Conservation (phyloP, 441 rosid genomes). For the Lepidium campestre region DNA sequence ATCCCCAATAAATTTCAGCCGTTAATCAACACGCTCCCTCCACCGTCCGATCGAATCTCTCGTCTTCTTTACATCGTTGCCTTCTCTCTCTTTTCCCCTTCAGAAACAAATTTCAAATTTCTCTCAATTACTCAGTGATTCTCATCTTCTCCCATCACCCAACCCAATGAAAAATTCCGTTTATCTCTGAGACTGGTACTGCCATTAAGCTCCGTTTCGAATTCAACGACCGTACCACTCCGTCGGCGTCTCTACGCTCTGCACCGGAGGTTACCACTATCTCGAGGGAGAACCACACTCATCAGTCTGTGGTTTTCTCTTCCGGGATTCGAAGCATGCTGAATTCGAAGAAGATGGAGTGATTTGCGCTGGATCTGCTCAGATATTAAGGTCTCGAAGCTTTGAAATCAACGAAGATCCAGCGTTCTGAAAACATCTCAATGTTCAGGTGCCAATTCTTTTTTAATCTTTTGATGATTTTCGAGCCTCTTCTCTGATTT, state of each 20-base stretch:
- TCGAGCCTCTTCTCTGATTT: background rate
- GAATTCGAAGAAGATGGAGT: conserved; percentile 35
- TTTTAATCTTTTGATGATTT: background rate
- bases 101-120: conserved; percentile 24
- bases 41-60: conserved; percentile 41
- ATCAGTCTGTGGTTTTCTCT: conserved; percentile 23
- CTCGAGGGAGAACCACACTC: conserved; percentile 30
- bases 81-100: conserved; percentile 16
- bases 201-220: conserved; percentile 84
- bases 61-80: background rate
- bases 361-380: conserved; percentile 20
- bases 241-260: conserved; percentile 42
- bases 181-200: conserved; percentile 74
- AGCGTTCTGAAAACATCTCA: conserved; percentile 91
- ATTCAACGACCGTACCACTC: conserved; percentile 47
- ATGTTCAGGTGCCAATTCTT: conserved; percentile 70
- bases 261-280: conserved; percentile 46
- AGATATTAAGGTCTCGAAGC: conserved; percentile 37
- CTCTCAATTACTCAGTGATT: background rate
- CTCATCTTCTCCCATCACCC: background rate
- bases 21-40: conserved; percentile 30
- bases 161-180: conserved; percentile 45
- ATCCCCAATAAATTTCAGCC: conserved; percentile 30
- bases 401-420: conserved; percentile 86
- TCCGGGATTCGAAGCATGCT: conserved; percentile 35